Conservation (phyloP, 768 basidiomycete genomes). For the Russula griseocarnosa region DNA sequence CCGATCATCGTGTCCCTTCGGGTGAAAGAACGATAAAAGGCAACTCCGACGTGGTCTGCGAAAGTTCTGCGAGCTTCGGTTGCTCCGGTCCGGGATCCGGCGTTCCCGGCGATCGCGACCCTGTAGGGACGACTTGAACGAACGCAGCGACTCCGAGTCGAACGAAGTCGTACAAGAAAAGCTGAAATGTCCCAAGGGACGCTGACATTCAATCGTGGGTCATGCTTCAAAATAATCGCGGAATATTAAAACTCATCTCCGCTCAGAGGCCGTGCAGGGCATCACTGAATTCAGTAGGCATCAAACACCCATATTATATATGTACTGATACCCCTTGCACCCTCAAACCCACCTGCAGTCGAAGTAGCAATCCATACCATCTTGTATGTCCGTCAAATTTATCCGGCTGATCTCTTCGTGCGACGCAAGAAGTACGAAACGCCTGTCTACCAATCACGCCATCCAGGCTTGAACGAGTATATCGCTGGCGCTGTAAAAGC, state of each 20-base stretch:
- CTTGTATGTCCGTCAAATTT: conserved; percentile 85
- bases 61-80: background rate
- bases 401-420: conserved; percentile 84
- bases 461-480: conserved; percentile 83
- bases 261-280: conserved; percentile 53
- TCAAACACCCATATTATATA: background rate
- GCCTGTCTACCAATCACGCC: conserved; percentile 90
- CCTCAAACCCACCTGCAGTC: conserved; percentile 45
- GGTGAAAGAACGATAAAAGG: background rate
- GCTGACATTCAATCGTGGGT: conserved; percentile 37
- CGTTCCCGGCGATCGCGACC: no score
- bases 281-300: conserved; percentile 68
- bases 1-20: background rate
- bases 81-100: conserved; percentile 7
- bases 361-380: conserved; percentile 93
- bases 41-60: background rate
- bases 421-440: conserved; percentile 86
- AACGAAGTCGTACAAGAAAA: background rate
- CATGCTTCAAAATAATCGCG: background rate
- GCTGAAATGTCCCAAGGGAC: conserved; percentile 24
- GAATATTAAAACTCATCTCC: conserved; percentile 32
- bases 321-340: background rate
- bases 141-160: no score
- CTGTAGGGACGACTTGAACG: no score
- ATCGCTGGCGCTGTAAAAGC: conserved; percentile 84